These are phyloP conservation scores for Scleroderma bovista DNA, from an alignment of 768 basidiomycete genomes.

Conservation along the genomic window DNA sequence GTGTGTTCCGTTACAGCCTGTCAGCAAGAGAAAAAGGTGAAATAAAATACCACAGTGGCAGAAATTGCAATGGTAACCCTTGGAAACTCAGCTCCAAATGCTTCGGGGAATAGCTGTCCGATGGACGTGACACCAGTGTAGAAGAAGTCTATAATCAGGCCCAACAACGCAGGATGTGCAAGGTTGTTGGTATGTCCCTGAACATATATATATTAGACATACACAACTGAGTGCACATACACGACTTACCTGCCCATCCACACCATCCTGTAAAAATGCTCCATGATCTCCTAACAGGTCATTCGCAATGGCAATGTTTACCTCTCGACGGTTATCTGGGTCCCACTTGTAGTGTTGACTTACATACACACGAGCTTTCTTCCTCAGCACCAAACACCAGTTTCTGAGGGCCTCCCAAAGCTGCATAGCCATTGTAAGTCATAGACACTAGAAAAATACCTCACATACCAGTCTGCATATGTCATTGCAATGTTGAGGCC, in stretches of 20 bases:
- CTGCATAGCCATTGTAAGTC: not conserved
- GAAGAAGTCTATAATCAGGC: too few species aligned
- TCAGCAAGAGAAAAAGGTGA: too few species aligned
- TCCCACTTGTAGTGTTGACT: conserved; percentile 3
- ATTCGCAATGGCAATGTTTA: not conserved
- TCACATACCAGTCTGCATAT: not conserved
- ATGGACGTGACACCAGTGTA: too few species aligned
- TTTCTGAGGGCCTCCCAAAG: conserved; percentile 5
- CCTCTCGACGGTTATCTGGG: not conserved
- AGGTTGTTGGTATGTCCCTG: too few species aligned
- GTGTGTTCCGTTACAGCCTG: too few species aligned
- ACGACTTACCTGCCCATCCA: conserved; percentile 1
- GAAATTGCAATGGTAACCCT: too few species aligned
- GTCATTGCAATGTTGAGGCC: not conserved
- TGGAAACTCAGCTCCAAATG: too few species aligned
- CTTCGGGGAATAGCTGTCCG: too few species aligned
- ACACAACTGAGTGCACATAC: too few species aligned
- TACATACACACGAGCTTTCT: not conserved
- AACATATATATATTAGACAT: too few species aligned
- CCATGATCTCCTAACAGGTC: not conserved
- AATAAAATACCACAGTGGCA: too few species aligned
- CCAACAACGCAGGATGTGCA: too few species aligned
- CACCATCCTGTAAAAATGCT: conserved; percentile 1
- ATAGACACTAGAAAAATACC: not conserved
- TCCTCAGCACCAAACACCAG: not conserved